Base-by-base conservation (phyloP, 345 rosid genomes). In the Dimocarpus longan region DNA sequence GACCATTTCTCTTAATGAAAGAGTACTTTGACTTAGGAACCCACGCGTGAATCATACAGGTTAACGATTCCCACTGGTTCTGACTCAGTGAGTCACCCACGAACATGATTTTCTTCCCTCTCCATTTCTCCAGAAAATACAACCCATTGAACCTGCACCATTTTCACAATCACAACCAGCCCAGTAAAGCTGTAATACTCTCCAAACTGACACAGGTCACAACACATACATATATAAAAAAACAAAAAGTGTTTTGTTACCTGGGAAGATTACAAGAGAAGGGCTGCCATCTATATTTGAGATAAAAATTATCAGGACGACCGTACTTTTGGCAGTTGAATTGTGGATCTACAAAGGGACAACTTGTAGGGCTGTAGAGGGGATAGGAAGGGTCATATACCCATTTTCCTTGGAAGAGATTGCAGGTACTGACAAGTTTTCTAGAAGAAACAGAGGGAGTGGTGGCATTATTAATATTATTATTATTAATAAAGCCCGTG, bases 51-150 rank as follows among this genome's bases (percentile, higher is more conserved):
- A 95, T 82, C 81, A 95, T 80, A 82, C 98, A 95, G 40, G 88
- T 82, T 26, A 95, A 80, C 18, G 98, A 95, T 82, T 86, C 85
- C 93, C 93, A 93, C 82, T 92, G 94, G 86, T 95, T 93, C 70
- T 80, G 76, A 85, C 95, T 93, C 84, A 95, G 88, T 74, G 98
- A 95, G 86, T 95, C 98, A 5, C 98, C 98, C 59, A 95, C 98
- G 74, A 95, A 95, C 98, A 95, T 95, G 43, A 95, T 92, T 90
- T 89, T 92, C 86, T 95, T 95, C 83, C 98, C 98, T 74, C 93
- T 88, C 93, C 91, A 91, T 84, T 84, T 92, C 84, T 88, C 85
- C 86, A 95, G 73, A 82, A 95, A 92, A 84, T 81, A 81, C 79
- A 83, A 5, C 79, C 97, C 99, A 85, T 90, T 90, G 79, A 95